Conservation (phyloP, 495 filamentous ascomycete species). For the Penicillium diatomitis region DNA sequence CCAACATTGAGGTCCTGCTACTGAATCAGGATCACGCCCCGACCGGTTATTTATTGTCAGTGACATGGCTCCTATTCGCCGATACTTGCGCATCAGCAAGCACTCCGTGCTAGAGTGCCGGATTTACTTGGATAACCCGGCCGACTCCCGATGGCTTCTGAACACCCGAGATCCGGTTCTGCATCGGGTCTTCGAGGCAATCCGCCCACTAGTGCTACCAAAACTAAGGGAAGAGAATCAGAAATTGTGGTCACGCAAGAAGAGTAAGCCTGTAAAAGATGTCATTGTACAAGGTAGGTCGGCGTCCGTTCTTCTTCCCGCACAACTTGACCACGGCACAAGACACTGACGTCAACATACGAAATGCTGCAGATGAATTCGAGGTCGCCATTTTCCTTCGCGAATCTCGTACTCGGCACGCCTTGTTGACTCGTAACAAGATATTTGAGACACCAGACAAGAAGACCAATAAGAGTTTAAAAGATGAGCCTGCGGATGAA, state of each 20-base stretch:
- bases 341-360: background rate
- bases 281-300: constrained; percentile 65
- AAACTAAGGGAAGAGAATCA: constrained; percentile 86
- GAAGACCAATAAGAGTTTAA: constrained; percentile 35
- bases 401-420: constrained; percentile 78
- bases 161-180: constrained; percentile 58
- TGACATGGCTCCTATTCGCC: constrained; percentile 69
- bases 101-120: constrained; percentile 89
- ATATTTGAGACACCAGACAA: constrained; percentile 47
- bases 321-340: too few relatives aligned
- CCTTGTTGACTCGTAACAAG: constrained; percentile 78
- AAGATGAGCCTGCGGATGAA: constrained; percentile 43
- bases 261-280: constrained; percentile 76
- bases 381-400: constrained; percentile 91
- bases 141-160: constrained; percentile 77
- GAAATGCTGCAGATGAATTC: constrained; percentile 64
- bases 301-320: too few relatives aligned
- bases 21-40: too few relatives aligned
- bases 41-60: too few relatives aligned
- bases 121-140: constrained; percentile 88
- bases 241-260: constrained; percentile 45
- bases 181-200: constrained; percentile 68
- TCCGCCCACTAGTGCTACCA: constrained; percentile 76
- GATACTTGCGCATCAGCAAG: constrained; percentile 76
- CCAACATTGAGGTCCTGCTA: background rate